Evolutionary conservation across 129 eudicot genomes (phyloP).

Genomic region (Flaveria trinervia): DNA sequence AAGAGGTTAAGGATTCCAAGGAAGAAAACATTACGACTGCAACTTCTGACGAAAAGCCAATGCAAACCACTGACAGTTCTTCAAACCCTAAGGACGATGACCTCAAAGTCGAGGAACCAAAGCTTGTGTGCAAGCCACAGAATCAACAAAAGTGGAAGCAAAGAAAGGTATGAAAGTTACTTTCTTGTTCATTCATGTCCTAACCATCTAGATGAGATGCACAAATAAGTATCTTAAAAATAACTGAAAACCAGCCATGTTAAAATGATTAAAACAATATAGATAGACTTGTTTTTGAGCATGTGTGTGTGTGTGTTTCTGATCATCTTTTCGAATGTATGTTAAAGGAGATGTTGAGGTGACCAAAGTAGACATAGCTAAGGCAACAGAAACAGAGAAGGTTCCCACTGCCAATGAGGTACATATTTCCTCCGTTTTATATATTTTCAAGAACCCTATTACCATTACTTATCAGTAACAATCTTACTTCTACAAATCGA

Average conservation of each 20-base stretch:
- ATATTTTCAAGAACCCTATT: background rate
- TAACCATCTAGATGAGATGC: background rate
- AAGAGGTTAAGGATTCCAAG: conserved; percentile 10
- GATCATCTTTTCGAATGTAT: background rate
- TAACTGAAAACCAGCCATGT: background rate
- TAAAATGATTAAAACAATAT: conserved; percentile 15
- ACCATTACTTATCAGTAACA: background rate
- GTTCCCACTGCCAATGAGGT: conserved; percentile 24
- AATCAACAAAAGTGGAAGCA: conserved; percentile 29
- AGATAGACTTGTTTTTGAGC: background rate
- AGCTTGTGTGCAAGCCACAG: conserved; percentile 16
- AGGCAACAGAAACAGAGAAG: conserved; percentile 17
- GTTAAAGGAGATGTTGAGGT: conserved; percentile 29
- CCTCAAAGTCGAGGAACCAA: conserved; percentile 13
- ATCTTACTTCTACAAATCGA: conserved; percentile 3
- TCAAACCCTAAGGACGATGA: background rate
- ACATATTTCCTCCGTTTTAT: conserved; percentile 1
- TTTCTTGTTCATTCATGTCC: background rate
- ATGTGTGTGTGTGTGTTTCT: background rate
- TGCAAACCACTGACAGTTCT: conserved; percentile 17
- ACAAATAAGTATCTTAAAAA: background rate
- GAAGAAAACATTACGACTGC: background rate
- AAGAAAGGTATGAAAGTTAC: conserved; percentile 21
- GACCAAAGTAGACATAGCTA: conserved; percentile 16
- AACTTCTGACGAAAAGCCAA: conserved; percentile 4